Percentiles rank a stretch among this genome's conserved stretches.
phyloP scores from a whole-genome alignment of 2,329 filamentous ascomycete genomes.

The Botrytis byssoidea region DNA sequence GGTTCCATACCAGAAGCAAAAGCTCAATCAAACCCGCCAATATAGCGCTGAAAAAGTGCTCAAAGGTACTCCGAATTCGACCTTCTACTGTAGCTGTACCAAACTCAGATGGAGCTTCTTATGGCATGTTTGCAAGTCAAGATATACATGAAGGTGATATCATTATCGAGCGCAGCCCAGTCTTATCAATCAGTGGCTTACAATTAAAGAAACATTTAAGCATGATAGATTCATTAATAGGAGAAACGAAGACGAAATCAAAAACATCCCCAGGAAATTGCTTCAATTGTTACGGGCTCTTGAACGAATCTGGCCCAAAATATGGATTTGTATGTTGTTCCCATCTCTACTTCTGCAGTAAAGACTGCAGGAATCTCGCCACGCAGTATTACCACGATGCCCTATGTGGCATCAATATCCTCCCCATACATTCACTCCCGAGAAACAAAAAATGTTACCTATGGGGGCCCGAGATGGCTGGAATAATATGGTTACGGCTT shows the following conservation, averaged over 20 bases:
- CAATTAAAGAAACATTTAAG: neutral
- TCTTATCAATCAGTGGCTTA: too few relatives aligned
- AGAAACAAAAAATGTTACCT: too few relatives aligned
- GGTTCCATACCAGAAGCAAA: neutral
- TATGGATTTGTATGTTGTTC: constrained; percentile 15
- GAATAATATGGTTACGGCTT: neutral
- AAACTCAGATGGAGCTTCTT: neutral
- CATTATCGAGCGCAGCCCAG: neutral
- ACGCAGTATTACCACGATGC: constrained; percentile 8
- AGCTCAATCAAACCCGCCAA: neutral
- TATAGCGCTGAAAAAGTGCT: neutral
- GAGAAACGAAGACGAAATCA: neutral
- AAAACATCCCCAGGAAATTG: neutral
- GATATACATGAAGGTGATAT: neutral
- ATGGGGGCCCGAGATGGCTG: neutral
- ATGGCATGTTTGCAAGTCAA: constrained; percentile 18
- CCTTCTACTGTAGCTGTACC: neutral
- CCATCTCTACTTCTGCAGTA: constrained; percentile 13
- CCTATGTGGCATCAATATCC: constrained; percentile 14
- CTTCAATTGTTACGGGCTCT: neutral
- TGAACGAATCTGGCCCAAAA: neutral
- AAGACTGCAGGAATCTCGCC: constrained; percentile 7
- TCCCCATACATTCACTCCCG: neutral
- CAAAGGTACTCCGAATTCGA: neutral
- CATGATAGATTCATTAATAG: too few relatives aligned